Percentiles rank a stretch among this genome's conserved stretches.
These are phyloP conservation scores for Nicotiana rustica DNA, from an alignment of 305 asterid species.

Conservation along the genomic window DNA sequence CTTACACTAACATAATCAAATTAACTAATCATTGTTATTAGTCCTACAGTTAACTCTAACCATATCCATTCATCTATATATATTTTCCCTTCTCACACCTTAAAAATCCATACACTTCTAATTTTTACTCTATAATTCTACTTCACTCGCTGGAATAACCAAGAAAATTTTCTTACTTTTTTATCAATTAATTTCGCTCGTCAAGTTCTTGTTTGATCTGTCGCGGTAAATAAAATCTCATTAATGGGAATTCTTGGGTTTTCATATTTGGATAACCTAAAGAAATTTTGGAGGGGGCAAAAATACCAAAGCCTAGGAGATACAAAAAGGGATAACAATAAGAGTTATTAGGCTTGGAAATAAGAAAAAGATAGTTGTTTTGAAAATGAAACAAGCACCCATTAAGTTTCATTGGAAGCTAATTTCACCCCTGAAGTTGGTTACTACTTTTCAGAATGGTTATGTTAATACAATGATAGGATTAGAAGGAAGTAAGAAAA, in stretches of 20 bases:
- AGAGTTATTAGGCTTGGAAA: conserved; percentile 22
- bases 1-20: background rate
- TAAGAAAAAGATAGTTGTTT: background rate
- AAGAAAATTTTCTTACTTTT: background rate
- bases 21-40: background rate
- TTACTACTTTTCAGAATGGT: conserved; percentile 40
- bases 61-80: background rate
- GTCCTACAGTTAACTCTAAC: background rate
- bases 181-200: background rate
- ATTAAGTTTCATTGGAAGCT: conserved; percentile 28
- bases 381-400: conserved; percentile 9
- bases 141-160: background rate
- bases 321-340: conserved; percentile 27
- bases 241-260: background rate
- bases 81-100: background rate
- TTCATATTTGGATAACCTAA: conserved; percentile 35
- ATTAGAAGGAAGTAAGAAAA: conserved; percentile 39
- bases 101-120: background rate
- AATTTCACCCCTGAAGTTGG: conserved; percentile 36
- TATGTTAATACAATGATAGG: conserved; percentile 42
- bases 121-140: background rate
- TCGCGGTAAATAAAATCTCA: background rate
- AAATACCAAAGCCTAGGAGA: conserved; percentile 39
- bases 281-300: conserved; percentile 42
- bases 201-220: background rate